Evolutionary conservation across 306 rosid genomes (phyloP), one percentile per base, ranked within the genome.

Genomic region (Pyrus pyrifolia): DNA sequence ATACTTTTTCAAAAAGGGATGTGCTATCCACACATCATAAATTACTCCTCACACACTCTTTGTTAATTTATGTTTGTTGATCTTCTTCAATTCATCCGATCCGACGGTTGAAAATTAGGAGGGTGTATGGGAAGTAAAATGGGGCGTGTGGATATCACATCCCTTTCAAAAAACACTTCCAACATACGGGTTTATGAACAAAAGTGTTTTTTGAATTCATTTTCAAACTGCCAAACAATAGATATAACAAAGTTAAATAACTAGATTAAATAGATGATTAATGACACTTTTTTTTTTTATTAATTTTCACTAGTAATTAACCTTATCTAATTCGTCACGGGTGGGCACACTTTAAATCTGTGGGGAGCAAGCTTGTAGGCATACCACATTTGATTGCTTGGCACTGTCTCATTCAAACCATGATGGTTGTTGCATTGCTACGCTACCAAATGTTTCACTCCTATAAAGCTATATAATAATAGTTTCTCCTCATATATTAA

Each of bases 311-410:
- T 15, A 5, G 55, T 49, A 49, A 49, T 49, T 49, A 49, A 15
- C 55, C 8, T 49, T 49, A 49, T 49, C 55, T 49, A 49, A 49
- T 25, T 61, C 15, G 19, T 27, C 30, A 61, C 38, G 5, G 30
- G 25, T 11, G 30, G 63, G 63, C 8, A 22, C 30, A 23, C 63
- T 58, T 9, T 11, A 22, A 2, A 22, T 58, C 6, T n/a, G 63
- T 70, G 81, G 88, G 89, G 70, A 72, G 83, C 83, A 86, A 76
- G 77, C 89, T 51, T 84, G 86, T 85, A 42, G 87, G 77, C 69
- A 23, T 64, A 44, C 81, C 77, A 73, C 81, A 65, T 69, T 69
- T 18, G 4, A 29, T 74, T 68, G 57, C 61, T 71, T 38, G 62
- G 17, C 17, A 19, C 63, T 73, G 64, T 71, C 44, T 60, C 18